phyloP scores from a whole-genome alignment of 768 basidiomycete genomes.

The Boletus pseudo-olivaceus region DNA sequence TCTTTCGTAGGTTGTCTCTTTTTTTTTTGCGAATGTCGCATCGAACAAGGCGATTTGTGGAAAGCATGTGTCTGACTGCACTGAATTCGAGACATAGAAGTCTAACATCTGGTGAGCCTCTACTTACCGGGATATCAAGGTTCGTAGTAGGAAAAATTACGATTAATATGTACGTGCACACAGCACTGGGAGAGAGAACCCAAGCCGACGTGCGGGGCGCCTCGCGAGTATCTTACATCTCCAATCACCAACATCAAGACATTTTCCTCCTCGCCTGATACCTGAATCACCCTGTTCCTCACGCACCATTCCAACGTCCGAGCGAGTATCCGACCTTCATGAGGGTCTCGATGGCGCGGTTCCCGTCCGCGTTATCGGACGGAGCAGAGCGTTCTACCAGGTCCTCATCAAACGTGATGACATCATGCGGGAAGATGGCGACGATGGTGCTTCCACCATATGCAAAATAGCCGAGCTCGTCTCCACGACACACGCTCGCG shows the following conservation, averaged over 20 bases:
- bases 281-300: neutral
- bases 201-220: neutral
- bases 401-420: conserved; percentile 60
- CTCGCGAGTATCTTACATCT: neutral
- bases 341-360: conserved; percentile 57
- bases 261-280: neutral
- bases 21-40: neutral
- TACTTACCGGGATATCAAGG: neutral
- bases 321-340: conserved; percentile 44
- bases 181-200: neutral
- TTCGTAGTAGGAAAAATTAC: neutral
- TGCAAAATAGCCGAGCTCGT: conserved; percentile 63
- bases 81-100: neutral
- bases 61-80: neutral
- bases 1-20: neutral
- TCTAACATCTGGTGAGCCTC: neutral
- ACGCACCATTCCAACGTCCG: conserved; percentile 21
- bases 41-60: neutral
- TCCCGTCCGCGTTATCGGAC: neutral
- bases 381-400: conserved; percentile 49
- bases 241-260: neutral
- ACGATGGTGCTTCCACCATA: conserved; percentile 80
- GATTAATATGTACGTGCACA: neutral
- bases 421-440: conserved; percentile 52
- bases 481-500: conserved; percentile 55